phyloP scores from a whole-genome alignment of 2,329 filamentous ascomycete genomes.

The Penicillium thymicola region DNA sequence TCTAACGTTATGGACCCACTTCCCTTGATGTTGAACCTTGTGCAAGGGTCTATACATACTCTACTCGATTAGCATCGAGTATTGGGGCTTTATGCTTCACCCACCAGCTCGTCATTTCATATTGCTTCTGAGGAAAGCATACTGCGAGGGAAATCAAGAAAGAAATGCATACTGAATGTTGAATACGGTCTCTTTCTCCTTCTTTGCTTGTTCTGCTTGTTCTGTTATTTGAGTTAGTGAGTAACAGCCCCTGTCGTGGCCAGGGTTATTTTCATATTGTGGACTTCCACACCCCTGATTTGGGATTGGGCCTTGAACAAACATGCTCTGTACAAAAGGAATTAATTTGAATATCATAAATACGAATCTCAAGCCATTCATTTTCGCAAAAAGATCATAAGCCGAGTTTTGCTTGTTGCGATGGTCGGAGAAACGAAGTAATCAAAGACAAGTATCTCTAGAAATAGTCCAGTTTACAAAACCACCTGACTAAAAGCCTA shows the following conservation, averaged over 20 bases:
- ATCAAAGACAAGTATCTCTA: conserved; percentile 1
- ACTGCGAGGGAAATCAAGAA: neutral
- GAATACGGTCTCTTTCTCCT: neutral
- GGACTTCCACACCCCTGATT: neutral
- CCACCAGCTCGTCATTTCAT: conserved; percentile 10
- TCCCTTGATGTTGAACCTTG: conserved; percentile 2
- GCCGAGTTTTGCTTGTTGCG: neutral
- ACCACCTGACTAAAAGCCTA: neutral
- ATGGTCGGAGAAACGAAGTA: neutral
- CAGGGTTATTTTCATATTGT: neutral
- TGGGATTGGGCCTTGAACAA: too few relatives aligned
- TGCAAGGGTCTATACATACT: conserved; percentile 1
- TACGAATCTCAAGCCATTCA: neutral
- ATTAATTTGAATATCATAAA: too few relatives aligned
- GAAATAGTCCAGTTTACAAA: neutral
- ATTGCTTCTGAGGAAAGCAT: neutral
- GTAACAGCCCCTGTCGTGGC: neutral
- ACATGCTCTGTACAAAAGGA: too few relatives aligned
- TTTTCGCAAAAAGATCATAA: neutral
- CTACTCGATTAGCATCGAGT: neutral
- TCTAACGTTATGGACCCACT: conserved; percentile 9
- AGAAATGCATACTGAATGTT: neutral
- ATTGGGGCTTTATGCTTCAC: conserved; percentile 1
- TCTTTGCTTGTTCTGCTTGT: conserved; percentile 1
- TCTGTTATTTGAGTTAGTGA: neutral